Evolutionary conservation across 306 rosid species (phyloP).

Genomic region (Vigna trinervia): DNA sequence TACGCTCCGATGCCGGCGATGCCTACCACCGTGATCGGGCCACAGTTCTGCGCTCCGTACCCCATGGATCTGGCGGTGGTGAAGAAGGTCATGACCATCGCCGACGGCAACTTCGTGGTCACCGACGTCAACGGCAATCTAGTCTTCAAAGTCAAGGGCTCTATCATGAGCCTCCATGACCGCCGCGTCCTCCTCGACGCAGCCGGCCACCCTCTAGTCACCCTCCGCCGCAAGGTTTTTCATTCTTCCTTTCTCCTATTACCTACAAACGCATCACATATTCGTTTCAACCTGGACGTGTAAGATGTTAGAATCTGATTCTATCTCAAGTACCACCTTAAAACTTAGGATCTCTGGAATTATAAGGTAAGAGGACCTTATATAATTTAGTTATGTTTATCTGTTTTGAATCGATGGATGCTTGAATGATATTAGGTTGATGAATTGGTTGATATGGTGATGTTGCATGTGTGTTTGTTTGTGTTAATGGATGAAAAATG

Average conservation of each 20-base stretch:
- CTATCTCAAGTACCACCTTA: no score
- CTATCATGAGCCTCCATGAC: conserved; percentile 41
- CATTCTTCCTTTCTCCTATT: not conserved
- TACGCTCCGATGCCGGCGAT: not conserved
- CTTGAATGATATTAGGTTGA: no score
- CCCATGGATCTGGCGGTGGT: conserved; percentile 52
- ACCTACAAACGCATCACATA: not conserved
- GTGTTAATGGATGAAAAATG: no score
- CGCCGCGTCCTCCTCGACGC: conserved; percentile 56
- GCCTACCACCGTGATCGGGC: conserved; percentile 44
- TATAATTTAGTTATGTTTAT: no score
- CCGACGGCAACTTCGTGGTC: conserved; percentile 52
- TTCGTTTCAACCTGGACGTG: not conserved
- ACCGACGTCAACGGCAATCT: conserved; percentile 56
- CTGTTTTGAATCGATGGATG: no score
- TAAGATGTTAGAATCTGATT: no score
- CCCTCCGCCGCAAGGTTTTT: conserved; percentile 52
- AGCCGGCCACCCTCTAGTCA: conserved; percentile 49
- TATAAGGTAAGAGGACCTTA: no score
- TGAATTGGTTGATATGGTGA: no score
- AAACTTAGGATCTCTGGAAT: no score
- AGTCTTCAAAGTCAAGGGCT: conserved; percentile 54
- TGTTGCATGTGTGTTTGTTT: no score
- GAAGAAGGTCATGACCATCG: conserved; percentile 46
- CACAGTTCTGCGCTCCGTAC: conserved; percentile 55